Conservation (phyloP, 1,284 basidiomycete genomes). For the Leccinum griseonigrum region DNA sequence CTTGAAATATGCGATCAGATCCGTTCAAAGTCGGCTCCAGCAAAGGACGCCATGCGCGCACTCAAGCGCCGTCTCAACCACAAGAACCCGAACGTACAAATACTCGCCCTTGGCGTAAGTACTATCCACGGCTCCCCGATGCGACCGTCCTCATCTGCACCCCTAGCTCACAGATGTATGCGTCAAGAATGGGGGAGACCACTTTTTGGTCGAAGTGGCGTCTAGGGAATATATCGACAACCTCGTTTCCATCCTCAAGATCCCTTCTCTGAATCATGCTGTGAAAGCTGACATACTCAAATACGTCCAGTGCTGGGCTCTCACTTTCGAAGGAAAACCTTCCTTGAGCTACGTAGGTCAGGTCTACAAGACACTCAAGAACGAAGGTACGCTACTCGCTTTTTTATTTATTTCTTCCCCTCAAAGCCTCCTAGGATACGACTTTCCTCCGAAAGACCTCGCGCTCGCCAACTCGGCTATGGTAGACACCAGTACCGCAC, state of each 20-base stretch:
- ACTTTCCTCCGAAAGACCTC: slow-evolving; percentile 80
- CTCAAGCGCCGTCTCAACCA: slow-evolving; percentile 87
- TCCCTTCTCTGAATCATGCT: slow-evolving; percentile 72
- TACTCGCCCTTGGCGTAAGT: slow-evolving; percentile 81
- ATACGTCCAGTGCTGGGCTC: slow-evolving; percentile 89
- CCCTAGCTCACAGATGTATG: slow-evolving; percentile 85
- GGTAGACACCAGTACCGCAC: slow-evolving; percentile 86
- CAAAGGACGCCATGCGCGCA: slow-evolving; percentile 87
- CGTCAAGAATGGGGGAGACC: slow-evolving; percentile 97
- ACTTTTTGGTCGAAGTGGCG: slow-evolving; percentile 81
- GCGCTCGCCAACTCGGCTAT: slow-evolving; percentile 71
- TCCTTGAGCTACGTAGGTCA: slow-evolving; percentile 75
- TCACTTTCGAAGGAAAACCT: slow-evolving; percentile 83
- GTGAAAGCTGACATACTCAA: slow-evolving; percentile 83
- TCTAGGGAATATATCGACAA: slow-evolving; percentile 95
- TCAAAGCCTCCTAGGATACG: slow-evolving; percentile 52
- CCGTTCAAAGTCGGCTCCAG: slow-evolving; percentile 83
- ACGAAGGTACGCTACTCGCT: slow-evolving; percentile 55
- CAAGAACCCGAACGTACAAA: slow-evolving; percentile 95
- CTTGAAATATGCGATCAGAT: slow-evolving; percentile 98
- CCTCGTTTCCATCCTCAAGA: slow-evolving; percentile 78
- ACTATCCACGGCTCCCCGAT: neutral
- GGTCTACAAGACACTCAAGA: slow-evolving; percentile 75
- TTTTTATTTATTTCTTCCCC: slow-evolving; percentile 3
- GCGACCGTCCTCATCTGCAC: slow-evolving; percentile 9